Conservation (phyloP, 768 basidiomycete genomes). For the Albatrellus ellisii region DNA sequence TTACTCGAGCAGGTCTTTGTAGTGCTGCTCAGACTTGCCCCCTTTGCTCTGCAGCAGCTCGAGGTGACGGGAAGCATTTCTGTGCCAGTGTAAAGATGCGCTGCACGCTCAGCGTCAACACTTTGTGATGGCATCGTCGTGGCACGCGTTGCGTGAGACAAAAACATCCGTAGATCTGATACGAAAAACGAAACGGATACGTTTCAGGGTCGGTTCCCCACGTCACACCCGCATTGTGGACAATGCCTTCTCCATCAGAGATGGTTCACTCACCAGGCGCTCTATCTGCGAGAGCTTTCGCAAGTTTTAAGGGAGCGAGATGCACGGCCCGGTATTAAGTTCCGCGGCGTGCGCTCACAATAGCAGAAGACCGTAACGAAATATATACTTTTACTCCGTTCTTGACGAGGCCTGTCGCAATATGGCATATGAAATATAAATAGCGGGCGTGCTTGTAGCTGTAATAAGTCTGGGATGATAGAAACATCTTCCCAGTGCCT, state of each 20-base stretch:
- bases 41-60: slow-evolving; percentile 28
- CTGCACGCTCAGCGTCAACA: slow-evolving; percentile 48
- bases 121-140: slow-evolving; percentile 48
- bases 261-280: slow-evolving; percentile 35
- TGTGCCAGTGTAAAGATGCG: slow-evolving; percentile 54
- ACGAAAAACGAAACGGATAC: slow-evolving; percentile 33
- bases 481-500: slow-evolving; percentile 59
- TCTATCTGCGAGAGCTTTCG: slow-evolving; percentile 40
- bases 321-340: slow-evolving; percentile 38
- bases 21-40: slow-evolving; percentile 24
- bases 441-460: slow-evolving; percentile 1
- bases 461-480: too few species aligned
- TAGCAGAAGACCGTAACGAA: slow-evolving; percentile 39
- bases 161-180: too few species aligned
- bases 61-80: slow-evolving; percentile 42
- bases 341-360: slow-evolving; percentile 38
- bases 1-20: slow-evolving; percentile 39
- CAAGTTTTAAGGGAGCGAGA: slow-evolving; percentile 40
- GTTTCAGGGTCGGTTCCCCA: slow-evolving; percentile 37
- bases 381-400: slow-evolving; percentile 60
- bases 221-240: slow-evolving; percentile 54
- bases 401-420: slow-evolving; percentile 46
- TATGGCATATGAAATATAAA: slow-evolving; percentile 25
- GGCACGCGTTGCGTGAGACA: slow-evolving; percentile 6
- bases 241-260: slow-evolving; percentile 38